Conservation (phyloP, 805 yeast species). For the Schizosaccharomyces cryophilus region DNA sequence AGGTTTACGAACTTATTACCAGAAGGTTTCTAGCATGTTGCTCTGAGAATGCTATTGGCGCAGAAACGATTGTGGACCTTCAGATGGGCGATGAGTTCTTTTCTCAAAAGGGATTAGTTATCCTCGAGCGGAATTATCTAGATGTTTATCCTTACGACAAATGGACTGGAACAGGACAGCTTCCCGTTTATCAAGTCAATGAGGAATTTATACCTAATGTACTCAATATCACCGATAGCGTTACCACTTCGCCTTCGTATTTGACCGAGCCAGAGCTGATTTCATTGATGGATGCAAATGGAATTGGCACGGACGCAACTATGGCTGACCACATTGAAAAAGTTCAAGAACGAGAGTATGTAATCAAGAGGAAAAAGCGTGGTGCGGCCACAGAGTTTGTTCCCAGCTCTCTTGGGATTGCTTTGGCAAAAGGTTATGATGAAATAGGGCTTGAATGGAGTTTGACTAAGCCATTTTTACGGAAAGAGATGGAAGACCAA, state of each 20-base stretch:
- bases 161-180: constrained; percentile 41
- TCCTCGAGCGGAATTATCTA: constrained; percentile 47
- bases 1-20: constrained; percentile 66
- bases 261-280: constrained; percentile 84
- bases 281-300: constrained; percentile 84
- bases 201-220: constrained; percentile 31
- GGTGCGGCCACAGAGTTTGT: constrained; percentile 20
- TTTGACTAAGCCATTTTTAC: constrained; percentile 66
- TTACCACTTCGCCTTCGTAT: constrained; percentile 55
- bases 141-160: constrained; percentile 56
- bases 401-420: constrained; percentile 69
- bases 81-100: constrained; percentile 64
- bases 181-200: constrained; percentile 39
- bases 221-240: constrained; percentile 44
- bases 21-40: constrained; percentile 79
- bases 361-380: constrained; percentile 10
- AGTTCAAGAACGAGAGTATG: constrained; percentile 42
- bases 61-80: constrained; percentile 32
- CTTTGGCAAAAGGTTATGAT: constrained; percentile 71
- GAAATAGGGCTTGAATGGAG: constrained; percentile 50
- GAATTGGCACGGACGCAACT: constrained; percentile 97
- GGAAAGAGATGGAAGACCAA: constrained; percentile 24
- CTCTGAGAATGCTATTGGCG: constrained; percentile 72
- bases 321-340: constrained; percentile 93
- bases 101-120: constrained; percentile 47